A percentile compares a stretch with the other conserved stretches of the same genome.
Evolutionary conservation across 768 basidiomycete species (phyloP).

Genomic region (Kwoniella dendrophila): DNA sequence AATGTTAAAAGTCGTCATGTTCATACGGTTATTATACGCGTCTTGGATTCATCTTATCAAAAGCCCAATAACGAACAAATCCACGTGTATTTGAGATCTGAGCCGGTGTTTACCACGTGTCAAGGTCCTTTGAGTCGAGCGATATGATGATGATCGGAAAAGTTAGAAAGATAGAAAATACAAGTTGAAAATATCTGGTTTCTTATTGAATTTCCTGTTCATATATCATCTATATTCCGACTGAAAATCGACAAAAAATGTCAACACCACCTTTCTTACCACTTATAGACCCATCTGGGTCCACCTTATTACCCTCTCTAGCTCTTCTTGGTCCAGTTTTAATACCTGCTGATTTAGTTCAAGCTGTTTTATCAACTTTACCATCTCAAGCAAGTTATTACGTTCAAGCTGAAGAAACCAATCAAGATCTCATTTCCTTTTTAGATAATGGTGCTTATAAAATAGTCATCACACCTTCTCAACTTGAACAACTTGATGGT

Average conservation of each 20-base stretch:
- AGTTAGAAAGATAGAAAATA: too few relatives aligned
- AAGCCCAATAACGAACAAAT: background rate
- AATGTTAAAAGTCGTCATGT: background rate
- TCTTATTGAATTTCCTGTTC: too few relatives aligned
- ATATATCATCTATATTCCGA: background rate
- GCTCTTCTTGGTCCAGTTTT: constrained; percentile 78
- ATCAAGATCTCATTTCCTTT: constrained; percentile 57
- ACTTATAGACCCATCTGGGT: constrained; percentile 54
- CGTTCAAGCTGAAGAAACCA: constrained; percentile 31
- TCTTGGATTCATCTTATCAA: background rate
- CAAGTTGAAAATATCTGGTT: too few relatives aligned
- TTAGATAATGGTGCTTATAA: constrained; percentile 81
- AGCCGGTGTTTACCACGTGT: too few relatives aligned
- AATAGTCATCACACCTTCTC: constrained; percentile 69
- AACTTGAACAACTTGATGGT: constrained; percentile 58
- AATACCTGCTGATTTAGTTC: constrained; percentile 55
- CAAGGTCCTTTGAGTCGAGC: constrained; percentile 1
- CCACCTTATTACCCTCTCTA: constrained; percentile 64
- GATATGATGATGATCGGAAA: background rate
- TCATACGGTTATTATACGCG: background rate
- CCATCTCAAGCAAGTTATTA: constrained; percentile 54
- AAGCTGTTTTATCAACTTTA: constrained; percentile 53
- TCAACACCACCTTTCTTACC: constrained; percentile 55
- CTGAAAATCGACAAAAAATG: constrained; percentile 27
- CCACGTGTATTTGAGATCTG: constrained; percentile 8